Percentiles rank a stretch among this genome's conserved stretches.
phyloP scores from a whole-genome alignment of 192 early-diverging fungal genomes.

The Allomyces macrogynus region DNA sequence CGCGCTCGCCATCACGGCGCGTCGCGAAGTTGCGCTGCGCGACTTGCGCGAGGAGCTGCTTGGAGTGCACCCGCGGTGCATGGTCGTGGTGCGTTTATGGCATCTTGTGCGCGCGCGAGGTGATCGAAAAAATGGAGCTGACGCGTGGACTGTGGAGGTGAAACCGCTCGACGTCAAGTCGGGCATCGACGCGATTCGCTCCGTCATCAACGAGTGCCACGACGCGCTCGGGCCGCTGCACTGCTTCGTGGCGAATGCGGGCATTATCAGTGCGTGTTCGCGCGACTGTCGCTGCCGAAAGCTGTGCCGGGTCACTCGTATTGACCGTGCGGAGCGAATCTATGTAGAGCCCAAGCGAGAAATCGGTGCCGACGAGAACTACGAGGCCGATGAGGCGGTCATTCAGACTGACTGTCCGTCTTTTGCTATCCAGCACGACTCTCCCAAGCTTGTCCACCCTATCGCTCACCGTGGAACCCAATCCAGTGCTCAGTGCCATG shows the following conservation, averaged over 20 bases:
- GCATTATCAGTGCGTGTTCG: background rate
- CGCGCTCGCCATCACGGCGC: background rate
- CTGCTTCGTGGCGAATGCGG: background rate
- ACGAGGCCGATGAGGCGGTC: no score
- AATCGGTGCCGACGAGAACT: no score
- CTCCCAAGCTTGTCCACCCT: no score
- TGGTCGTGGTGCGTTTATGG: no score
- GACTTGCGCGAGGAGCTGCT: background rate
- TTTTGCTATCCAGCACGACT: background rate
- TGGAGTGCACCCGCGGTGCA: background rate
- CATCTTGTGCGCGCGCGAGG: no score
- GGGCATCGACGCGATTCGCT: background rate
- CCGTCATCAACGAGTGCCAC: background rate
- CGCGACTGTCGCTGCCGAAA: no score
- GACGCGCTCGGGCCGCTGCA: background rate
- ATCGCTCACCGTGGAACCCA: no score
- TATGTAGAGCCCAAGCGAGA: no score
- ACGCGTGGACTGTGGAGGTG: no score
- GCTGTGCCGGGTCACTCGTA: no score
- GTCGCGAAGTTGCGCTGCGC: background rate
- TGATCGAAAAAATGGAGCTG: no score
- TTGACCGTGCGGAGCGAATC: no score
- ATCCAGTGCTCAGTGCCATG: background rate
- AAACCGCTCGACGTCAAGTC: background rate
- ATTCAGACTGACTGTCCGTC: background rate